phyloP scores from a whole-genome alignment of 1,284 basidiomycete genomes.

The Cutaneotrichosporon sp. region DNA sequence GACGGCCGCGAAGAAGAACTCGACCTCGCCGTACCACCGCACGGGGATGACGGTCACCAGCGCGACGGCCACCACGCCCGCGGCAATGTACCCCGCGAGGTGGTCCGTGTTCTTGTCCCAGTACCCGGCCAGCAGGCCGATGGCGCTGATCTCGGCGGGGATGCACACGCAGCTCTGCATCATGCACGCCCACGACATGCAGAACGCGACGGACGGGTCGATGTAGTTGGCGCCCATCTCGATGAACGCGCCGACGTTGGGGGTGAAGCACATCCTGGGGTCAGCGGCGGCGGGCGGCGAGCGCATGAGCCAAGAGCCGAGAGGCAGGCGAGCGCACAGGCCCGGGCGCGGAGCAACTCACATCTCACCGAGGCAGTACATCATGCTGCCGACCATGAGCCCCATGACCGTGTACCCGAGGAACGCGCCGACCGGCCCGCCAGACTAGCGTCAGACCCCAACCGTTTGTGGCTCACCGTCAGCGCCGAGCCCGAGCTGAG shows the following conservation, averaged over 20 bases:
- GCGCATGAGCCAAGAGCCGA: too few relatives aligned
- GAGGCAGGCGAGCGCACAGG: too few relatives aligned
- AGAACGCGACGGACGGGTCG: conserved; percentile 55
- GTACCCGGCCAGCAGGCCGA: conserved; percentile 60
- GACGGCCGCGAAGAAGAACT: conserved; percentile 61
- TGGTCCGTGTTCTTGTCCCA: conserved; percentile 61
- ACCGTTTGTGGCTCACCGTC: too few relatives aligned
- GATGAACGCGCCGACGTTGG: conserved; percentile 27
- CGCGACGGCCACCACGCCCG: conserved; percentile 10
- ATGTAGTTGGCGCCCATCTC: conserved; percentile 53
- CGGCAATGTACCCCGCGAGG: conserved; percentile 21
- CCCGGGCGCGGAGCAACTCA: neutral
- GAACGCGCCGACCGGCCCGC: neutral
- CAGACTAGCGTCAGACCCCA: too few relatives aligned
- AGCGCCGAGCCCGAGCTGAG: too few relatives aligned
- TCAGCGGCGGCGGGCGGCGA: too few relatives aligned
- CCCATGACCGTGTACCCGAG: neutral
- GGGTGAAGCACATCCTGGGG: too few relatives aligned
- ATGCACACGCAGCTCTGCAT: conserved; percentile 59
- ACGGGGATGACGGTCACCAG: conserved; percentile 21
- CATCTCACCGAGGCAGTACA: neutral
- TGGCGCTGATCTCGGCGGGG: conserved; percentile 69
- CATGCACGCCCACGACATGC: conserved; percentile 63
- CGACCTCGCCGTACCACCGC: conserved; percentile 45
- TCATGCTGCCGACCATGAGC: neutral